phyloP scores from a whole-genome alignment of 2,329 filamentous ascomycete genomes.

The Ceratocystis cacaofunesta region DNA sequence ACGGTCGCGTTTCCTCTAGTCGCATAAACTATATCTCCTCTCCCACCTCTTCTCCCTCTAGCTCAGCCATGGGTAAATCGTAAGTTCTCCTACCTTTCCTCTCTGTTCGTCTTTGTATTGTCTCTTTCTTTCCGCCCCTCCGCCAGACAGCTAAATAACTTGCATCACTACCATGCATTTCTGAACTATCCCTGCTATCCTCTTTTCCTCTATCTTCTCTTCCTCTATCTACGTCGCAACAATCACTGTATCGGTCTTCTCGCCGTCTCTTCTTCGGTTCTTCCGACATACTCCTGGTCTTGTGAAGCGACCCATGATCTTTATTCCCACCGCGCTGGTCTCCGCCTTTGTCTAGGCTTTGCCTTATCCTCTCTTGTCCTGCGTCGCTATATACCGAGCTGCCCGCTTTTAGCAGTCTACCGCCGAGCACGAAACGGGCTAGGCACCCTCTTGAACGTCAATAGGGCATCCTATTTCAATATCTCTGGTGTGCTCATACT shows the following conservation, averaged over 20 bases:
- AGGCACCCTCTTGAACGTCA: no score
- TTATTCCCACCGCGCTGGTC: no score
- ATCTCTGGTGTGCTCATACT: no score
- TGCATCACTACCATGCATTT: no score
- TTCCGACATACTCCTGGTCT: not conserved
- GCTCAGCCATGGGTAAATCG: constrained; percentile 37
- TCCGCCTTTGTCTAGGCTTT: no score
- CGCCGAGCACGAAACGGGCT: no score
- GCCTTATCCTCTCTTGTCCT: no score
- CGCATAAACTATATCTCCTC: not conserved
- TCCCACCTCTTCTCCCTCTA: not conserved
- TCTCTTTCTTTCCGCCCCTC: not conserved
- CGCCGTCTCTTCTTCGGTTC: not conserved
- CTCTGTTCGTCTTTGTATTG: not conserved
- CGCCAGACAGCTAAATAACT: no score
- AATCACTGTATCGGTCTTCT: not conserved
- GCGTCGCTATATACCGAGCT: no score
- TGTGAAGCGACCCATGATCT: no score
- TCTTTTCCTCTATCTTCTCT: not conserved
- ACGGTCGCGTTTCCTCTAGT: not conserved
- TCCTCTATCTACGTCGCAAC: not conserved
- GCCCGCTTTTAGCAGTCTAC: no score
- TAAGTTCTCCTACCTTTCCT: constrained; percentile 27
- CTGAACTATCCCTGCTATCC: not conserved
- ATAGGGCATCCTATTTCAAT: no score